Evolutionary conservation across 2,329 filamentous ascomycete species (phyloP).

Genomic region (Aphanoascus verrucosus): DNA sequence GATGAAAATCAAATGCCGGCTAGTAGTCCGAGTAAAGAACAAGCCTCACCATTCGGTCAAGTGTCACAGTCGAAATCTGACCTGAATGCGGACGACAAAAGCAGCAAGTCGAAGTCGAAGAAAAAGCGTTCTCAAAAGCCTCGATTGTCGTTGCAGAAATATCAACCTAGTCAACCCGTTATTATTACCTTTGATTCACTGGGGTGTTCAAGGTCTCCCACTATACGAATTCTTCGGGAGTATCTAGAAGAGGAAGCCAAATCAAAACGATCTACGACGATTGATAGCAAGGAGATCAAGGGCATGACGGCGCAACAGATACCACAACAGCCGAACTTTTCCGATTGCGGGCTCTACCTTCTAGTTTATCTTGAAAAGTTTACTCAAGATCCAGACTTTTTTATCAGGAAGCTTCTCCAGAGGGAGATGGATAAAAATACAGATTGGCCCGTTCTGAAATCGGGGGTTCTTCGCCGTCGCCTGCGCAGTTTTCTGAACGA

Average conservation of each 20-base stretch:
- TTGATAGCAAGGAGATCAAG: constrained; percentile 38
- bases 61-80: constrained; percentile 2
- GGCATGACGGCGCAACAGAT: constrained; percentile 64
- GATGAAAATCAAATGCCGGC: constrained; percentile 20
- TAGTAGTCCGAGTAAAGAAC: constrained; percentile 5
- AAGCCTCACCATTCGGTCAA: neutral
- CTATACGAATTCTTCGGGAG: constrained; percentile 58
- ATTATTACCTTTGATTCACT: constrained; percentile 88
- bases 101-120: constrained; percentile 12
- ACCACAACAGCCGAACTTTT: constrained; percentile 71
- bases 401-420: constrained; percentile 55
- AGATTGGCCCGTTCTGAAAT: constrained; percentile 46
- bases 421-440: constrained; percentile 48
- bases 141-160: constrained; percentile 29
- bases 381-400: constrained; percentile 59
- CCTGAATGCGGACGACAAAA: constrained; percentile 4
- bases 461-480: constrained; percentile 50
- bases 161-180: constrained; percentile 47
- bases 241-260: constrained; percentile 67
- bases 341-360: constrained; percentile 81
- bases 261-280: constrained; percentile 46
- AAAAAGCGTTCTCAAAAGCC: constrained; percentile 20
- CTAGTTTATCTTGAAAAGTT: constrained; percentile 78
- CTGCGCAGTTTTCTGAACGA: constrained; percentile 57
- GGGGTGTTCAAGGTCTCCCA: constrained; percentile 50